Base-by-base conservation (phyloP, 2,329 filamentous ascomycete species). In the Fusarium solani-melongenae region DNA sequence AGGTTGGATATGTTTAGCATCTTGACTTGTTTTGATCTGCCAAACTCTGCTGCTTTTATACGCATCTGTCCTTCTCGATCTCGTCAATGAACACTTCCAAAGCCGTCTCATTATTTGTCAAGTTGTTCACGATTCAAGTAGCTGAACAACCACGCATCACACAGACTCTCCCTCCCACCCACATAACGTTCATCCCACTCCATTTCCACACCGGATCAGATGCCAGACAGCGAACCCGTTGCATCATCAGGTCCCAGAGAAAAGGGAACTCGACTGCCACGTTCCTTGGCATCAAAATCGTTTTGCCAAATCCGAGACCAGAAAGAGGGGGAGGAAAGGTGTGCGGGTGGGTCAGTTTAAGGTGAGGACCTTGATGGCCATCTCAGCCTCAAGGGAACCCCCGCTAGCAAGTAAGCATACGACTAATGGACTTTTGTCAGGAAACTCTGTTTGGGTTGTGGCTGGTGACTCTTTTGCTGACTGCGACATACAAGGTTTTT, bases 311-410 rank as follows among this genome's bases (percentile, higher is more conserved):
- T 53, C 15, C 27, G 6, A 9, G 5, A 11, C 17, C 34, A 44
- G 33, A 63, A 55, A 31, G n/a, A 20, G 31, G 33, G 14, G 51
- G 55, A 39, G 31, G 38, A 64, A n/a, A n/a, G 55, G 61, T 64
- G 61, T 64, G 51, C 59, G 62, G 68, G 75, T 78, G 76, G 76
- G 76, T 78, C 76, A 65, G 55, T 65, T 71, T 76, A 76, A 77
- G 74, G 76, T 77, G 76, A 78, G 76, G 61, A 78, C 76, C 76
- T 75, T 77, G 76, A 78, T 78, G 76, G 76, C 70, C 71, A 66
- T 44, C 64, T 24, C 73, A 66, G 73, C 64, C 53, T 55, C 55
- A 60, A 39, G 61, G 65, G 49, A 24, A 58, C 27, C 49, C 66
- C 62, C 66, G 51, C 66, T 65, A 61, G 49, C 22, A 55, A 39